These are phyloP conservation scores for Zygotorulaspora florentina DNA, from an alignment of 805 yeast species.

Conservation along the genomic window DNA sequence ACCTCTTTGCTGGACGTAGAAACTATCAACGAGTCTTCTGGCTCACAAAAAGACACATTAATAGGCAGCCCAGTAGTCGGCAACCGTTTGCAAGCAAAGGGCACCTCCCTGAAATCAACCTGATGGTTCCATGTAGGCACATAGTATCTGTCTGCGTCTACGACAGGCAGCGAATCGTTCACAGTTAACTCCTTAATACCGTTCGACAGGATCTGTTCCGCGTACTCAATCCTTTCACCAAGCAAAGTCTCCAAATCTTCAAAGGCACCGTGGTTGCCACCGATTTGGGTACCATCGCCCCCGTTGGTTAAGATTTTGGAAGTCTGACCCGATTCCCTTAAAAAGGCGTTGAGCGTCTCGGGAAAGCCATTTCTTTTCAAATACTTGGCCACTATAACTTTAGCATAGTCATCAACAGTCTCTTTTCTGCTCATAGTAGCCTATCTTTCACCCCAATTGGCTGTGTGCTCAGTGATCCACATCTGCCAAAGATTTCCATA, in stretches of 20 bases:
- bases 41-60: conserved; percentile 1
- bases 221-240: conserved; percentile 27
- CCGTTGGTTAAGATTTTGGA: conserved; percentile 6
- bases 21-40: conserved; percentile 6
- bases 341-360: conserved; percentile 46
- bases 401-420: conserved; percentile 17
- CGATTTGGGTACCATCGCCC: conserved; percentile 2
- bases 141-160: conserved; percentile 8
- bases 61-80: conserved; percentile 2
- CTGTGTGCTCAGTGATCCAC: too few species aligned
- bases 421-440: conserved; percentile 1
- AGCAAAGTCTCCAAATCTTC: conserved; percentile 24
- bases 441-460: too few species aligned
- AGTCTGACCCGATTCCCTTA: conserved; percentile 30
- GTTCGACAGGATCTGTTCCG: conserved; percentile 15
- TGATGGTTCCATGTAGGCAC: conserved; percentile 22
- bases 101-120: conserved; percentile 6
- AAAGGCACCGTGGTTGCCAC: not conserved
- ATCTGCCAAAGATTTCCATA: too few species aligned
- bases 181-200: conserved; percentile 15
- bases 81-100: not conserved
- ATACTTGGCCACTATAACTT: conserved; percentile 53
- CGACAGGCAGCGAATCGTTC: conserved; percentile 11
- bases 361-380: conserved; percentile 46
- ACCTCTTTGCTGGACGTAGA: conserved; percentile 18